These are phyloP conservation scores for Melanogaster broomeanus DNA, from an alignment of 768 basidiomycete genomes.

Conservation along the genomic window DNA sequence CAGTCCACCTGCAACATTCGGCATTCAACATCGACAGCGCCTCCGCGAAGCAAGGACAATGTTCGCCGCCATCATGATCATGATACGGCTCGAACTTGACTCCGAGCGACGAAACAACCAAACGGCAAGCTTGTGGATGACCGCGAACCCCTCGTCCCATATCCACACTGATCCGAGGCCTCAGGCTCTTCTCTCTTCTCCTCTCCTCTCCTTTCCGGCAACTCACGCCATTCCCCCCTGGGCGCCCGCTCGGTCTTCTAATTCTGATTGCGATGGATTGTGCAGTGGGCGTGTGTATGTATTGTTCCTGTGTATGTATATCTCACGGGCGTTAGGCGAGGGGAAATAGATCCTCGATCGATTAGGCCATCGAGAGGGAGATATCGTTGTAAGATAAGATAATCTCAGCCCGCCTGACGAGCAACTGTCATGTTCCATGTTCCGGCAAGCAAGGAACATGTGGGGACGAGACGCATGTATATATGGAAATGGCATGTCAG, in stretches of 20 bases:
- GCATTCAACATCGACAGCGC: not conserved
- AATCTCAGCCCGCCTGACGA: not conserved
- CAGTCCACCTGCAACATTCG: no score
- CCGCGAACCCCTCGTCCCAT: slow-evolving; percentile 3
- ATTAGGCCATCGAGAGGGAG: not conserved
- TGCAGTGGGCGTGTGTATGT: not conserved
- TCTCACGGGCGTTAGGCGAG: slow-evolving; percentile 19
- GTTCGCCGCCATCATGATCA: slow-evolving; percentile 3
- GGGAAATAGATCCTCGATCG: not conserved
- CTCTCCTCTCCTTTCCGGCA: no score
- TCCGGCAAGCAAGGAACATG: slow-evolving; percentile 15
- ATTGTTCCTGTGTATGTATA: no score
- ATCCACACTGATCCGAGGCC: slow-evolving; percentile 11
- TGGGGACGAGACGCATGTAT: not conserved
- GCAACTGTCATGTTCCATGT: not conserved
- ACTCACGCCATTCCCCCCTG: not conserved
- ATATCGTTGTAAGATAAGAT: slow-evolving; percentile 20
- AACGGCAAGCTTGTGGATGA: slow-evolving; percentile 4
- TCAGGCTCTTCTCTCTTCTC: no score
- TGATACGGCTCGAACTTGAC: slow-evolving; percentile 7
- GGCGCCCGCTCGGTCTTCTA: slow-evolving; percentile 5
- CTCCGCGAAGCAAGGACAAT: slow-evolving; percentile 26
- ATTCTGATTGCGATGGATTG: not conserved
- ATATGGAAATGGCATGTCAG: not conserved
- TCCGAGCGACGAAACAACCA: not conserved